A percentile compares a stretch with the other conserved stretches of the same genome.
Conservation (phyloP, 73 alveolate genomes). For the Tetrahymena elliotti region DNA sequence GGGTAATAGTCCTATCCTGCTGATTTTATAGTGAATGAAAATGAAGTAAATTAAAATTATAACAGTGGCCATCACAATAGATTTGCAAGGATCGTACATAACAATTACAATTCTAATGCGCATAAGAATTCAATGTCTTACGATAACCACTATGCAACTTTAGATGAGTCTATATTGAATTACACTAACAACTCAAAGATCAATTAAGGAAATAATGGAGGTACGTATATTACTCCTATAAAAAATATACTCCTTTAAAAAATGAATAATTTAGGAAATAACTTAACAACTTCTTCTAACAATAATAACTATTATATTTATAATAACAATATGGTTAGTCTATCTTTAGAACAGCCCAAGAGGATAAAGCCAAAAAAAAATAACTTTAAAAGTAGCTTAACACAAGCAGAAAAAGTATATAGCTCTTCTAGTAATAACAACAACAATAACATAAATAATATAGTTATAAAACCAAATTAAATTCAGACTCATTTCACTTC, state of each 20-base stretch:
- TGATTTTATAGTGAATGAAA: not conserved
- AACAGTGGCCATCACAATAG: not conserved
- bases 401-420: not conserved
- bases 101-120: not conserved
- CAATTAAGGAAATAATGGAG: not conserved
- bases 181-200: not conserved
- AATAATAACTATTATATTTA: not conserved
- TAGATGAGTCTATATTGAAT: not conserved
- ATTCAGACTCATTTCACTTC: not conserved
- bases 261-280: not conserved
- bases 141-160: not conserved
- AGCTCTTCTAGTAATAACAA: not conserved
- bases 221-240: not conserved
- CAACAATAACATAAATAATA: not conserved
- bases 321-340: not conserved
- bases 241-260: not conserved
- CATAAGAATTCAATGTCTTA: not conserved
- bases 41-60: not conserved
- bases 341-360: not conserved
- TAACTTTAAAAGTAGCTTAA: not conserved
- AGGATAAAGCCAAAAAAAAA: not conserved
- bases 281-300: not conserved
- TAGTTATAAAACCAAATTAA: not conserved
- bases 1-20: not conserved
- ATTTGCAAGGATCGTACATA: not conserved